These are phyloP conservation scores for Plasmodium berghei DNA, from an alignment of 169 alveolate genomes.

Conservation along the genomic window DNA sequence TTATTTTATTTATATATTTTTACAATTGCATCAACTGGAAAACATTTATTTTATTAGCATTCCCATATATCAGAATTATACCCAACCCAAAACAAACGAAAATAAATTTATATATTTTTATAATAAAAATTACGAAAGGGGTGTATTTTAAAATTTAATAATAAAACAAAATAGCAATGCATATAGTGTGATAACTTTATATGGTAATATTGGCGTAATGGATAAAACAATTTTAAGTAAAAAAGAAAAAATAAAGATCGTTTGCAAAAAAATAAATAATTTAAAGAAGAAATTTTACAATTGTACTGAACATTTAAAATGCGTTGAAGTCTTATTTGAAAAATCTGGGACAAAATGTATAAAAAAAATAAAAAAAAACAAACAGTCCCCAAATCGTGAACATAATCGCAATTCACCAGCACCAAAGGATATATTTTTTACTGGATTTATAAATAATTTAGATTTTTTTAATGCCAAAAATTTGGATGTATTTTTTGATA, in stretches of 20 bases:
- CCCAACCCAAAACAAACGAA: no score
- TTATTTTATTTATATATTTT: no score
- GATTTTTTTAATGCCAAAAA: constrained; percentile 34
- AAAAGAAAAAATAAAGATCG: constrained; percentile 37
- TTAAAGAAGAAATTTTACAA: constrained; percentile 11
- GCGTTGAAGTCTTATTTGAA: constrained; percentile 47
- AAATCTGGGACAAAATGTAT: constrained; percentile 50
- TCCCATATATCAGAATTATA: no score
- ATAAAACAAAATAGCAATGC: no score
- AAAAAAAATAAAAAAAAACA: constrained; percentile 8
- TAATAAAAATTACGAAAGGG: no score
- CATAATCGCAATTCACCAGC: background rate
- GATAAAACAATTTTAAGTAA: constrained; percentile 13
- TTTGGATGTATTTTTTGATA: constrained; percentile 30
- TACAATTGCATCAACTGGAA: no score
- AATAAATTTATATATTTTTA: no score
- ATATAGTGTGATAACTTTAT: no score
- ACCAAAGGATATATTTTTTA: constrained; percentile 24
- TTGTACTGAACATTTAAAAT: constrained; percentile 45
- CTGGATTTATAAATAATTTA: constrained; percentile 19
- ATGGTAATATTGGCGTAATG: no score
- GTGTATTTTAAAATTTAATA: no score
- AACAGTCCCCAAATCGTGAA: background rate
- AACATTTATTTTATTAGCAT: no score
- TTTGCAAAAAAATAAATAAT: constrained; percentile 36